Evolutionary conservation across 139 green algal genomes (phyloP).

Genomic region (Haematococcus lacustris): DNA sequence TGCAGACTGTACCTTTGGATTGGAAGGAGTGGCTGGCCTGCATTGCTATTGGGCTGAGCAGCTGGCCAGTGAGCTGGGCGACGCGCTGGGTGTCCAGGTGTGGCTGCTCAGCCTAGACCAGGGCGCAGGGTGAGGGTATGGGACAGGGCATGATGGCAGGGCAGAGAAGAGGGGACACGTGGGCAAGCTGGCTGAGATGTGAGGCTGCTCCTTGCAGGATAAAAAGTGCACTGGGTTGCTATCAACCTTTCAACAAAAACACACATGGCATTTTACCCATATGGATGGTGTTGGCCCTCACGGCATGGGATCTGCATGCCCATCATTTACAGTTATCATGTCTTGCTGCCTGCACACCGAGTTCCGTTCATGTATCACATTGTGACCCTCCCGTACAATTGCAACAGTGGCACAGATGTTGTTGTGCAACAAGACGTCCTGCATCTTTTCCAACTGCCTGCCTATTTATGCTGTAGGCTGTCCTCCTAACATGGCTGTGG

Average conservation of each 20-base stretch:
- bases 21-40: slow-evolving; percentile 57
- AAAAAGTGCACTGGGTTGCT: not conserved
- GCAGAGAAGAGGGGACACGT: not conserved
- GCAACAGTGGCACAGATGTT: not conserved
- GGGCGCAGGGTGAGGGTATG: too few species aligned
- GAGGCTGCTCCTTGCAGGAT: not conserved
- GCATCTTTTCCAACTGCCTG: not conserved
- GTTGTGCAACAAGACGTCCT: not conserved
- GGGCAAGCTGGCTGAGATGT: not conserved
- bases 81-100: slow-evolving; percentile 29
- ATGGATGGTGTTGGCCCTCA: not conserved
- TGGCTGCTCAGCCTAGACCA: not conserved
- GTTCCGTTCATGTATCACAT: not conserved
- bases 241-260: not conserved
- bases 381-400: too few species aligned
- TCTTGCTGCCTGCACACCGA: not conserved
- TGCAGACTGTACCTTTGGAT: slow-evolving; percentile 27
- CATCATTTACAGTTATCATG: too few species aligned
- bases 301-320: too few species aligned
- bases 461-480: not conserved
- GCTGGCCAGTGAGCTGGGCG: slow-evolving; percentile 35
- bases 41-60: slow-evolving; percentile 55
- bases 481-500: not conserved
- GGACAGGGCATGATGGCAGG: too few species aligned
- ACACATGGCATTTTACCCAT: not conserved